A percentile compares a stretch with the other conserved stretches of the same genome.
Evolutionary conservation across 306 rosid species (phyloP).

Genomic region (Oemleria cerasiformis): DNA sequence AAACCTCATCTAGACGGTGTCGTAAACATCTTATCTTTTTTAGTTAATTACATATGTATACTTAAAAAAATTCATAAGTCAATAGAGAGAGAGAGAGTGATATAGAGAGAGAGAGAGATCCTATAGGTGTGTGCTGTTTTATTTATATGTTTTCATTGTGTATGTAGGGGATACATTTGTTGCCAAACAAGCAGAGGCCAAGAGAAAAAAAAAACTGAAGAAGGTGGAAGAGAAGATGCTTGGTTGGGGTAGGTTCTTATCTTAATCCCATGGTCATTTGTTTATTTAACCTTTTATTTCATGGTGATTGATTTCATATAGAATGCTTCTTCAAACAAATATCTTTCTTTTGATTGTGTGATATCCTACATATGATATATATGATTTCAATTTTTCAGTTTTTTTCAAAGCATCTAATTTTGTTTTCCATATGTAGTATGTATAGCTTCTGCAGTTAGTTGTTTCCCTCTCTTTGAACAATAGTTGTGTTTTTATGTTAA

Average conservation of each 20-base stretch:
- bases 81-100: no score
- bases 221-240: conserved; percentile 93
- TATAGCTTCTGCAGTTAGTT: background rate
- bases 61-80: no score
- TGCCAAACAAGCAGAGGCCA: conserved; percentile 81
- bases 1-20: background rate
- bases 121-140: background rate
- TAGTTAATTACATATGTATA: no score
- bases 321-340: background rate
- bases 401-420: background rate
- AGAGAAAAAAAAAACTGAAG: conserved; percentile 84
- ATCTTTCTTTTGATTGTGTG: background rate
- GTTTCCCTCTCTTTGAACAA: background rate
- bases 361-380: background rate
- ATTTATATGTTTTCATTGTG: conserved; percentile 29
- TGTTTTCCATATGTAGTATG: conserved; percentile 6
- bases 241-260: conserved; percentile 78
- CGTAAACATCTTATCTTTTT: background rate
- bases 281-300: background rate
- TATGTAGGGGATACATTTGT: conserved; percentile 71
- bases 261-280: background rate
- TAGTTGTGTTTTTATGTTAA: background rate
- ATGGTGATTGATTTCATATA: background rate
- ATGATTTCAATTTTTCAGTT: background rate
- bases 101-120: background rate